Base-by-base conservation (phyloP, 2,329 filamentous ascomycete species). In the Akanthomyces dipterigenus region DNA sequence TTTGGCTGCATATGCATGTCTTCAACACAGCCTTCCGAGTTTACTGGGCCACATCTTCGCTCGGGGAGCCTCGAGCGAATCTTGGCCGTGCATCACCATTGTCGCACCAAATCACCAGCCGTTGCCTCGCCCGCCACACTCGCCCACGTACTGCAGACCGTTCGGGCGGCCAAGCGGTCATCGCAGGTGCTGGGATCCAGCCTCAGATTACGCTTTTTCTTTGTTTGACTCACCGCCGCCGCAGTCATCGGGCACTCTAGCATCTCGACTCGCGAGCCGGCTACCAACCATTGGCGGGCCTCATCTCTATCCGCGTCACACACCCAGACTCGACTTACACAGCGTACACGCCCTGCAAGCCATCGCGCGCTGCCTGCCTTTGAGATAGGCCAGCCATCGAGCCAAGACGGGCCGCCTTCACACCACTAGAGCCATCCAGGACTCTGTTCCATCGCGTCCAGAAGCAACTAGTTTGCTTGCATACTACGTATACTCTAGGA, bases 211-310 rank as follows among this genome's bases (percentile, higher is more conserved):
- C 49, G n/a, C 28, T 38, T 60, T 38, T 60, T 60, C 49, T 48
- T 60, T 55, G 58, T 60, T 36, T 60, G 58, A 60, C 58, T 60
- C 58, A 60, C 58, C 58, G 49, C 58, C 56, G 56, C 14, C 31
- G 28, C 40, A 28, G 14, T 31, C 14, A 36, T 60, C 28, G 14
- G 20, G 50, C 48, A 20, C 55, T 26, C 40, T 42, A 11, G 46
- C 55, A 57, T 48, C 55, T 43, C 24, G 12, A 43, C 16, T 9
- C 12, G 11, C 28, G 26, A 60, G n/a, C 56, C 48, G 43, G 26
- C 26, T 20, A 53, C 48, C 48, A 53, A 24, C 26, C 38, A 53
- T 38, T 6, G 24, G 16, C 3, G 18, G 22, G 2, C 18, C 4
- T 8, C 31, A n/a, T 49, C 38, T 5, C 16, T 31, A 38, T 49